phyloP scores from a whole-genome alignment of 495 filamentous ascomycete species.

The Penicillium manginii region DNA sequence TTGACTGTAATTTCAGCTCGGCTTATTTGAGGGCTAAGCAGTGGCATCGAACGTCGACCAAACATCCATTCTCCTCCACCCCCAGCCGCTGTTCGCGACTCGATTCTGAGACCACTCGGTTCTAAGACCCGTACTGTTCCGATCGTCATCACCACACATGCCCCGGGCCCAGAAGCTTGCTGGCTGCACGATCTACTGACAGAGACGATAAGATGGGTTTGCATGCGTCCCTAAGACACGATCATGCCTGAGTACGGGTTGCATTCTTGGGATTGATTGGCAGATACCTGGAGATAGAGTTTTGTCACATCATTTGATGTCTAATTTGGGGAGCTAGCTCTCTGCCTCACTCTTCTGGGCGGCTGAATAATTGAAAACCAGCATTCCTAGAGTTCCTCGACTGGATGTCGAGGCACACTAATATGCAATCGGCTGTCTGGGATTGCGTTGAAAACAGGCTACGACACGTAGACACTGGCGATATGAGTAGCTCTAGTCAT shows the following conservation, averaged over 20 bases:
- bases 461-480: background rate
- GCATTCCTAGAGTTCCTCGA: background rate
- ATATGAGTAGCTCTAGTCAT: background rate
- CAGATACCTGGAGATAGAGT: background rate
- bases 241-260: background rate
- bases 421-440: background rate
- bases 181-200: background rate
- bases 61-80: background rate
- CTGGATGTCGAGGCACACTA: background rate
- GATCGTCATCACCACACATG: background rate
- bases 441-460: too few species aligned
- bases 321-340: background rate
- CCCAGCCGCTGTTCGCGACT: background rate
- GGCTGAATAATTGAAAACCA: constrained; percentile 2
- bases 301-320: background rate
- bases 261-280: background rate
- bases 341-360: background rate
- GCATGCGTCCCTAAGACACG: background rate
- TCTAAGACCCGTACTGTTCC: background rate
- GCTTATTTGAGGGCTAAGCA: background rate
- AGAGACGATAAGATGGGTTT: background rate
- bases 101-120: background rate
- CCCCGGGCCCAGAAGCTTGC: background rate
- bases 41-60: background rate
- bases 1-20: background rate